A percentile compares a stretch with the other conserved stretches of the same genome.
These are phyloP conservation scores for Cytauxzoon felis DNA, from an alignment of 169 alveolate species.

Conservation along the genomic window DNA sequence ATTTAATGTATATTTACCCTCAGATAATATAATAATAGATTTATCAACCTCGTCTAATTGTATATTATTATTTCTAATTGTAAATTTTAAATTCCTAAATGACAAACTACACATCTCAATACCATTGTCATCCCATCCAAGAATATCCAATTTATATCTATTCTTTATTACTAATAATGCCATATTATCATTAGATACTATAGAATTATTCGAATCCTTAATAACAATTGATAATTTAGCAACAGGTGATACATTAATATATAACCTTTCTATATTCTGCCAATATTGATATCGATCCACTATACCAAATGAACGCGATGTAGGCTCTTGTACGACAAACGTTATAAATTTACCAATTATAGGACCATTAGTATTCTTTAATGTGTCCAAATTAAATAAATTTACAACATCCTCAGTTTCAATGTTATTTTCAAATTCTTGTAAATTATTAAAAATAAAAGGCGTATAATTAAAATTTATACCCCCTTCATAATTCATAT, in stretches of 20 bases:
- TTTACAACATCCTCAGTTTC: slow-evolving; percentile 15
- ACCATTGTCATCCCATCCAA: slow-evolving; percentile 15
- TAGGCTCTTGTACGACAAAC: slow-evolving; percentile 4
- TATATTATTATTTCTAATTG: slow-evolving; percentile 13
- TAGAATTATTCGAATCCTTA: not conserved
- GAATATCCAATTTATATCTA: slow-evolving; percentile 14
- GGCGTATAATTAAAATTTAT: slow-evolving; percentile 30
- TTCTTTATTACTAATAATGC: slow-evolving; percentile 10
- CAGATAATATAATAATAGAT: slow-evolving; percentile 15
- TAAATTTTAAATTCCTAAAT: slow-evolving; percentile 6
- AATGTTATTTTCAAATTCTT: slow-evolving; percentile 8
- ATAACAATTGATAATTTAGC: slow-evolving; percentile 11
- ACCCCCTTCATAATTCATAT: slow-evolving; percentile 7
- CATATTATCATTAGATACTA: slow-evolving; percentile 6
- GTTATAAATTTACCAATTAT: slow-evolving; percentile 14
- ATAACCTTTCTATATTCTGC: slow-evolving; percentile 4
- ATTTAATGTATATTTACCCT: slow-evolving; percentile 28
- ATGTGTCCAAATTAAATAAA: slow-evolving; percentile 1
- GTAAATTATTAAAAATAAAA: not conserved
- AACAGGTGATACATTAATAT: not conserved
- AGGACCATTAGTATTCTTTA: not conserved
- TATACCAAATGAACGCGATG: slow-evolving; percentile 29
- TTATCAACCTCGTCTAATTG: slow-evolving; percentile 17
- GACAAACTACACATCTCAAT: slow-evolving; percentile 19
- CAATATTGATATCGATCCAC: slow-evolving; percentile 28